A percentile compares a stretch with the other conserved stretches of the same genome.
Conservation (phyloP, 352 stramenopile genomes). For the Blastocystis sp. region DNA sequence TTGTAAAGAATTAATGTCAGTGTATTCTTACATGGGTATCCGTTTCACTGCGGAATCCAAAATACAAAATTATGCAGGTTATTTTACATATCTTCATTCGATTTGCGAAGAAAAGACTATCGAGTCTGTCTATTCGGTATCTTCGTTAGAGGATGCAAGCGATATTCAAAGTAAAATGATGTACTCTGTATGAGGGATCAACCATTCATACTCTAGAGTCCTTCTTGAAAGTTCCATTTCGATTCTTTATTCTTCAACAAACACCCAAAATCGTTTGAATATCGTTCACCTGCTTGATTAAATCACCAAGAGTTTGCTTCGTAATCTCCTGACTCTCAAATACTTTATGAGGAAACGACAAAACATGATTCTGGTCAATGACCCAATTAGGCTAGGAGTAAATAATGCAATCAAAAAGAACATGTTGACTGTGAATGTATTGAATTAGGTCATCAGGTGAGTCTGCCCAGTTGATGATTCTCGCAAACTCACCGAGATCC, state of each 20-base stretch:
- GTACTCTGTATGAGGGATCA: too few species aligned
- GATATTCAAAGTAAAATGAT: too few species aligned
- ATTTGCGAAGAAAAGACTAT: too few species aligned
- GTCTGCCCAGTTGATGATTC: neutral
- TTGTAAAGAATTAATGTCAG: neutral
- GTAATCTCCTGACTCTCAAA: neutral
- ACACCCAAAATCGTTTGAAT: slow-evolving; percentile 46
- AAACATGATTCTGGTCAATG: neutral
- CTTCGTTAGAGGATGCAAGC: too few species aligned
- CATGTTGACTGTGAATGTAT: neutral
- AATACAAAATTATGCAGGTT: neutral
- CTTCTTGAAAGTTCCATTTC: too few species aligned
- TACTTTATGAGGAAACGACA: neutral
- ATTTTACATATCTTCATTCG: too few species aligned
- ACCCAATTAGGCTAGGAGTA: neutral
- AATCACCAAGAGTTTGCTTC: slow-evolving; percentile 39
- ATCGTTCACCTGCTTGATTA: slow-evolving; percentile 34
- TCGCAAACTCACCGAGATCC: neutral
- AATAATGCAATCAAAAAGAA: neutral
- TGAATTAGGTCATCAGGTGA: neutral
- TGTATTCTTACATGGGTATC: neutral
- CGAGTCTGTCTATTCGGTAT: too few species aligned
- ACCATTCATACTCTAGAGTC: too few species aligned
- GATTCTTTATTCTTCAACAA: slow-evolving; percentile 3
- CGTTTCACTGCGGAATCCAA: slow-evolving; percentile 12